Evolutionary conservation across 805 yeast species (phyloP).

Genomic region (Kodamaea neixiangensis): DNA sequence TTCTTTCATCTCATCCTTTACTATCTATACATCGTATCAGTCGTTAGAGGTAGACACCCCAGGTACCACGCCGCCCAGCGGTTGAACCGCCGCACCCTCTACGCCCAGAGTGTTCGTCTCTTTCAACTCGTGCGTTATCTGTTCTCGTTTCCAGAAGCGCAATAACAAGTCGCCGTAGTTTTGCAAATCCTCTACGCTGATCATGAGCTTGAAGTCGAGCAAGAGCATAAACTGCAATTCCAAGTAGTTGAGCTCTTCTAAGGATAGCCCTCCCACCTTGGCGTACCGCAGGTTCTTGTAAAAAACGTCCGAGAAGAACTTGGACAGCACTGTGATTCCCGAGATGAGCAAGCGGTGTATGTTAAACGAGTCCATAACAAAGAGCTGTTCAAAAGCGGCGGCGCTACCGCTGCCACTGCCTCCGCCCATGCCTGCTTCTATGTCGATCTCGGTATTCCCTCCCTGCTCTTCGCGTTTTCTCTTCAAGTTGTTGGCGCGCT

Average conservation of each 20-base stretch:
- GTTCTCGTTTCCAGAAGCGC: conserved; percentile 81
- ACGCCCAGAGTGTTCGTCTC: background rate
- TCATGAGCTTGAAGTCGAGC: conserved; percentile 83
- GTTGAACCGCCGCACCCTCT: background rate
- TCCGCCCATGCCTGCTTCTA: conserved; percentile 7
- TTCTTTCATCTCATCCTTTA: background rate
- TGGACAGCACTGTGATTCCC: conserved; percentile 93
- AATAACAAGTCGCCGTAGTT: conserved; percentile 83
- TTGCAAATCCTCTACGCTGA: conserved; percentile 87
- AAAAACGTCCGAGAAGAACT: conserved; percentile 91
- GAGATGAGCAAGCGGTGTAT: conserved; percentile 92
- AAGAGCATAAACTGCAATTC: conserved; percentile 86
- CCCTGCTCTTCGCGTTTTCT: conserved; percentile 22
- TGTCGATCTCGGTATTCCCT: conserved; percentile 5
- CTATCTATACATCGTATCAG: conserved; percentile 5
- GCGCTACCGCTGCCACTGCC: conserved; percentile 12
- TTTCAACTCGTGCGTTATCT: conserved; percentile 41
- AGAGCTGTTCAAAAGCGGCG: conserved; percentile 52
- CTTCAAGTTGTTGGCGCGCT: conserved; percentile 63
- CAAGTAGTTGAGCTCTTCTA: conserved; percentile 88
- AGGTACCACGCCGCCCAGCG: background rate
- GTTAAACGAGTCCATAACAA: conserved; percentile 94
- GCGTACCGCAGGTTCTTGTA: conserved; percentile 94
- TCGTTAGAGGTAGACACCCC: conserved; percentile 1
- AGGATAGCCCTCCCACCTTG: conserved; percentile 91